Evolutionary conservation across 2,329 filamentous ascomycete species (phyloP).

Genomic region (Trichophyton simii): DNA sequence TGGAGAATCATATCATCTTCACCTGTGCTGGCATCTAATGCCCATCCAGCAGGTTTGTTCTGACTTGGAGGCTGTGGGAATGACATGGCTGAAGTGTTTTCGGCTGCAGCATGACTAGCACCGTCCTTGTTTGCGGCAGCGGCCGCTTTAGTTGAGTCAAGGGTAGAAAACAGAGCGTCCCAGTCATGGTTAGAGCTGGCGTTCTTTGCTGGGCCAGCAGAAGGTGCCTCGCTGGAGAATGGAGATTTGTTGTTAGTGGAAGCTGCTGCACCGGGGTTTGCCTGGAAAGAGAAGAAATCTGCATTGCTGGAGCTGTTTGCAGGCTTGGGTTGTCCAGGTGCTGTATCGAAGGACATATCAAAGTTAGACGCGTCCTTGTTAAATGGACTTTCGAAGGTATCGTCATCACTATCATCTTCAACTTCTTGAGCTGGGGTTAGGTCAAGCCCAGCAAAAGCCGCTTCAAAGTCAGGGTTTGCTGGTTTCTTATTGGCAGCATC

Average conservation of each 20-base stretch:
- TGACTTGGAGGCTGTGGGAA: constrained; percentile 17
- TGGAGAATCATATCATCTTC: constrained; percentile 89
- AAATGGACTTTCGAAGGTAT: constrained; percentile 31
- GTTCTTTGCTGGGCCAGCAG: constrained; percentile 12
- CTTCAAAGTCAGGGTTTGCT: constrained; percentile 34
- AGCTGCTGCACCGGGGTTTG: constrained; percentile 17
- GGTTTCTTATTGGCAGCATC: constrained; percentile 17
- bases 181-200: constrained; percentile 56
- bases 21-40: constrained; percentile 59
- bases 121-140: constrained; percentile 12
- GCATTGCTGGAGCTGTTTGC: constrained; percentile 17
- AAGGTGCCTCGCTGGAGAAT: constrained; percentile 18
- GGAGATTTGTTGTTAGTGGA: neutral
- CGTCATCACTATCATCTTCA: constrained; percentile 33
- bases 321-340: constrained; percentile 21
- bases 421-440: constrained; percentile 34
- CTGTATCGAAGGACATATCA: constrained; percentile 36
- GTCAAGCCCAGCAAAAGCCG: constrained; percentile 34
- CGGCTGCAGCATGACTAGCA: constrained; percentile 11
- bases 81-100: constrained; percentile 4
- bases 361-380: constrained; percentile 29
- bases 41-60: constrained; percentile 44
- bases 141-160: constrained; percentile 45
- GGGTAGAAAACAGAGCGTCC: constrained; percentile 82
- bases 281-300: constrained; percentile 29